phyloP scores from a whole-genome alignment of 495 filamentous ascomycete genomes.

The Penicillium alfredii region DNA sequence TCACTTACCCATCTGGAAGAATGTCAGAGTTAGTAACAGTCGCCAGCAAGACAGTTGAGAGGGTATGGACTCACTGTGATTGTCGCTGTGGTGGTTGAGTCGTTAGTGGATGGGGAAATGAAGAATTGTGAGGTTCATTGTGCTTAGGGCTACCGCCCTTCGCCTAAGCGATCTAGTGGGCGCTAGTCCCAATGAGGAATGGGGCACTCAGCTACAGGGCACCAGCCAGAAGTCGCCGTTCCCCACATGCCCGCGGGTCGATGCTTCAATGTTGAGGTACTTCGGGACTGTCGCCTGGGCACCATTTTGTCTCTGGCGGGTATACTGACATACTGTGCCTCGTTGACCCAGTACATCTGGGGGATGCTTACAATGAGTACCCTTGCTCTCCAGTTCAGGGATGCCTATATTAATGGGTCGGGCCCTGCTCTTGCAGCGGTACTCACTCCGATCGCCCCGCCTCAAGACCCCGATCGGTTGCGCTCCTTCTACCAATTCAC shows the following conservation, averaged over 20 bases:
- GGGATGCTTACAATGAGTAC: no score
- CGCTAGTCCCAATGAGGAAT: conserved; percentile 24
- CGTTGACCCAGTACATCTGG: no score
- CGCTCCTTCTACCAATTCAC: conserved; percentile 53
- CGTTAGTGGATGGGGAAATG: conserved; percentile 39
- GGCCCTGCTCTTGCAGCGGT: conserved; percentile 64
- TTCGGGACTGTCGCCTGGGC: no score
- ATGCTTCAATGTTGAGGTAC: no score
- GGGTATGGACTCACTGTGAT: conserved; percentile 45
- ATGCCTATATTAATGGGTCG: conserved; percentile 47
- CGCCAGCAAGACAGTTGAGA: conserved; percentile 6
- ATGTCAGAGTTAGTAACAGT: conserved; percentile 29
- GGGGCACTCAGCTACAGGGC: no score
- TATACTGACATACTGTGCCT: no score
- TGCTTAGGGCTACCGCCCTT: conserved; percentile 45
- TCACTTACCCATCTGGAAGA: conserved; percentile 53
- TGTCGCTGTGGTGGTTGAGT: conserved; percentile 50
- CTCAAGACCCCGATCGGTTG: conserved; percentile 52
- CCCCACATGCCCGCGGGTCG: no score
- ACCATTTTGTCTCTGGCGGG: no score
- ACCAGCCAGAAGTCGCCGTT: no score
- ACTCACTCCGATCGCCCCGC: conserved; percentile 58
- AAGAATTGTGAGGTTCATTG: conserved; percentile 44
- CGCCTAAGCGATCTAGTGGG: conserved; percentile 36
- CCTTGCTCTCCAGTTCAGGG: conserved; percentile 55